Evolutionary conservation across 805 yeast species (phyloP).

Genomic region (Saccharomycopsis sp.): DNA sequence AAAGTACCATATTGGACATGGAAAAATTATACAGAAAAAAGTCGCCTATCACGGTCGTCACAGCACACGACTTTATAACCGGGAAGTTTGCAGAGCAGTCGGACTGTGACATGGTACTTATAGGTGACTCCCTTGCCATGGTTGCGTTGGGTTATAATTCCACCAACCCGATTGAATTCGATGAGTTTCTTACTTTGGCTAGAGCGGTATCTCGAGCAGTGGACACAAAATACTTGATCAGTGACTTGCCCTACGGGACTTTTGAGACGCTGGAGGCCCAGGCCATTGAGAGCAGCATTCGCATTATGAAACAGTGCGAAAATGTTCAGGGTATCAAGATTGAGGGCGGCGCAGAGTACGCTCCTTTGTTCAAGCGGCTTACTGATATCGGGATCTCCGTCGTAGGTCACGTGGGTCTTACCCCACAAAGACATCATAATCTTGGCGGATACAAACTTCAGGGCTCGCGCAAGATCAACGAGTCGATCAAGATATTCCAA

Average conservation of each 20-base stretch:
- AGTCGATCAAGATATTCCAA: constrained; percentile 50
- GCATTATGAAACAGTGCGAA: constrained; percentile 48
- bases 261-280: constrained; percentile 60
- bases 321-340: constrained; percentile 63
- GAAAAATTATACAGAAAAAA: constrained; percentile 29
- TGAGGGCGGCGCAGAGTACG: constrained; percentile 68
- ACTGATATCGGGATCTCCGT: constrained; percentile 76
- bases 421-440: constrained; percentile 79
- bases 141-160: constrained; percentile 75
- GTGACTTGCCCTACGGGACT: constrained; percentile 86
- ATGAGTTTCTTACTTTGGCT: constrained; percentile 73
- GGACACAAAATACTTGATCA: constrained; percentile 58
- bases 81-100: constrained; percentile 63
- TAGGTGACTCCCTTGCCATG: constrained; percentile 95
- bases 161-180: constrained; percentile 69
- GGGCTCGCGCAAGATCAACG: constrained; percentile 48
- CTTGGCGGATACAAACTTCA: constrained; percentile 88
- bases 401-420: constrained; percentile 85
- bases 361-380: constrained; percentile 47
- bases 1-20: constrained; percentile 35
- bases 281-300: constrained; percentile 54
- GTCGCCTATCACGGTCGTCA: constrained; percentile 49
- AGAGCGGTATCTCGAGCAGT: constrained; percentile 72
- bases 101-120: constrained; percentile 60
- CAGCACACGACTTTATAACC: constrained; percentile 84